phyloP scores from a whole-genome alignment of 2,329 filamentous ascomycete species.

The Ceratocystis smalleyi region DNA sequence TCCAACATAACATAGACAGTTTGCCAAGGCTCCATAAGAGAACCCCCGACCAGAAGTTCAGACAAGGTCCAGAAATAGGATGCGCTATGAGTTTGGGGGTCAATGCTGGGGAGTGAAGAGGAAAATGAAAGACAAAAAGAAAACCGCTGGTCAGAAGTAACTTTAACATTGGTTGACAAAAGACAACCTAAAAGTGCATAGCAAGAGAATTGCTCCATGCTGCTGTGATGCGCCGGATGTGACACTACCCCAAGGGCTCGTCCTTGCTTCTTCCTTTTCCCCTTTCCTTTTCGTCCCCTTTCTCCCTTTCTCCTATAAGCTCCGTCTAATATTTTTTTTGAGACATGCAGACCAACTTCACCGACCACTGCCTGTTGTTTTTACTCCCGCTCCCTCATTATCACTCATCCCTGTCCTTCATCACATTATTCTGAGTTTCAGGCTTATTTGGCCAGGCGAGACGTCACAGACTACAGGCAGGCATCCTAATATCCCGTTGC shows the following conservation, averaged over 20 bases:
- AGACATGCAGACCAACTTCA: neutral
- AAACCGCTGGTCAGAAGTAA: too few species aligned
- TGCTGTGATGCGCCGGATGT: too few species aligned
- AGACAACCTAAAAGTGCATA: too few species aligned
- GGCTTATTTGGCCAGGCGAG: neutral
- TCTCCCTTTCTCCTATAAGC: too few species aligned
- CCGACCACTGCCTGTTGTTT: neutral
- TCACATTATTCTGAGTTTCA: neutral
- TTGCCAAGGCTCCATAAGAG: neutral
- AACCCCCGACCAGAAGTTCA: neutral
- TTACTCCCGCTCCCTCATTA: neutral
- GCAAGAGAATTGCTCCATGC: too few species aligned
- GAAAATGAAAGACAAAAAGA: too few species aligned
- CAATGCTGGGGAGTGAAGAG: neutral
- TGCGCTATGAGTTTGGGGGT: neutral
- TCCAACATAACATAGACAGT: neutral
- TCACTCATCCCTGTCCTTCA: neutral
- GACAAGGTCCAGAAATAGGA: neutral
- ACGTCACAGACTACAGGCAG: neutral
- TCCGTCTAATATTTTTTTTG: neutral
- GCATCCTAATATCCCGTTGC: neutral
- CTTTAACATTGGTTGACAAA: too few species aligned
- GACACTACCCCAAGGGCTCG: too few species aligned
- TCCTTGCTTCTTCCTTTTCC: too few species aligned
- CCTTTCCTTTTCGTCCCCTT: too few species aligned